A percentile compares a stretch with the other conserved stretches of the same genome.
Conservation (phyloP, 192 early-diverging fungal species). For the Coemansia asiatica region DNA sequence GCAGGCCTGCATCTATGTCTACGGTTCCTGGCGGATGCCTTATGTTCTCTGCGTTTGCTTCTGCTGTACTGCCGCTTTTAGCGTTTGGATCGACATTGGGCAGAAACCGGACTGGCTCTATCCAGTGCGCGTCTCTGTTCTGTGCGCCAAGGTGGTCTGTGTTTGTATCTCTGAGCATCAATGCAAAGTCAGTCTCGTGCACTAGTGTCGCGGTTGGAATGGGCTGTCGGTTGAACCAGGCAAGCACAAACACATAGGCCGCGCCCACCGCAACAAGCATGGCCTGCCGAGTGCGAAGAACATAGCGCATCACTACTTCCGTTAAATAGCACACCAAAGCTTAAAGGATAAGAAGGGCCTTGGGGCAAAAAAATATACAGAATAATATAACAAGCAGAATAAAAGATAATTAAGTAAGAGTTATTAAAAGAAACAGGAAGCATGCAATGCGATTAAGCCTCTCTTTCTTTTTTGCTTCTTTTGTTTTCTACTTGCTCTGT, state of each 20-base stretch:
- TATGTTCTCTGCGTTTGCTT: neutral
- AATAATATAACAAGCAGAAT: too few species aligned
- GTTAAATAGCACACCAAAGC: neutral
- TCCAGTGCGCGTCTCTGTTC: constrained; percentile 44
- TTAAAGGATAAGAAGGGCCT: neutral
- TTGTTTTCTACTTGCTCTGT: too few species aligned
- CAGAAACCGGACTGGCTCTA: constrained; percentile 37
- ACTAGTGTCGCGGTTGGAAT: constrained; percentile 50
- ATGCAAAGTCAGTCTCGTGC: constrained; percentile 31
- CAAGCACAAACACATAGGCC: constrained; percentile 44
- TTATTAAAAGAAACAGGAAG: too few species aligned
- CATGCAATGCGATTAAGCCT: too few species aligned
- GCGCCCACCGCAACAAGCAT: constrained; percentile 46
- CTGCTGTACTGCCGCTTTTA: neutral
- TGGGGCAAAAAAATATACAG: neutral
- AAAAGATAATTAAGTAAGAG: too few species aligned
- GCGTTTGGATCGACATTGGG: neutral
- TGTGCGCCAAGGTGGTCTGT: constrained; percentile 20
- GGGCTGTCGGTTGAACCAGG: constrained; percentile 53
- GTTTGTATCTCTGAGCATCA: constrained; percentile 31
- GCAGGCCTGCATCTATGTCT: constrained; percentile 32
- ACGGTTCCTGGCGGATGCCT: constrained; percentile 19
- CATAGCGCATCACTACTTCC: constrained; percentile 27
- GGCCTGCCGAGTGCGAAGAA: constrained; percentile 43
- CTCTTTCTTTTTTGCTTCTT: too few species aligned